Base-by-base conservation (phyloP, 1,139 yeast genomes). In the Suhomyces anneliseae region DNA sequence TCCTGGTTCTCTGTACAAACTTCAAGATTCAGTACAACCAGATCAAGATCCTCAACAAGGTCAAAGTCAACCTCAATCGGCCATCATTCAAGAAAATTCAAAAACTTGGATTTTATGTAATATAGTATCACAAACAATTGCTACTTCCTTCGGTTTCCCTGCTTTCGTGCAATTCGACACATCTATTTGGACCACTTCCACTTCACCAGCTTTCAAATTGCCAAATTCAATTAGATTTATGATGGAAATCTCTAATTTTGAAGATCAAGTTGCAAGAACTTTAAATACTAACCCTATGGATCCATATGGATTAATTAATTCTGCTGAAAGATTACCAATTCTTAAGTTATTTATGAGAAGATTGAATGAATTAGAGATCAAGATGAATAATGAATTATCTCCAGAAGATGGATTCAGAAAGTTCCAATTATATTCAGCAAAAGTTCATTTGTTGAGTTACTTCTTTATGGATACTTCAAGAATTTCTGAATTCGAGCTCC, bases 31-130 rank as follows among this genome's bases (percentile, higher is more conserved):
- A n/a, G 40, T 44, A 3, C 46, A 38, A 39, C 43, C 38, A 33
- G 40, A 38, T 12, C 27, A 8, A 27, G 19, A 14, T 9, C 43
- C 42, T 6, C 27, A 29, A 7, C 43, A 49, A n/a, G 64, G 69
- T 2, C 70, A 62, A 35, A 14, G 27, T 19, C 43, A 39, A 36
- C 37, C 35, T 14, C 72, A 67, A 52, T 41, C 62, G 7, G 53
- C 73, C 27, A 66, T 87, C 60, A 75, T 86, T 11, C 79, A 79
- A 31, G 98, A 93, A 64, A 96, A 89, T 59, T 76, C 85, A 36
- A 78, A 85, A 50, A 92, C 99, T 0, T 93, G 99, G 99, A 81
- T 90, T n/a, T 79, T 89, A 10, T 90, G 97, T 61, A 93, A 93
- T 61, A 79, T 88, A 31, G 95, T 89, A 0, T 86, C 96, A 1